These are phyloP conservation scores for Pleurotus salmoneostramineus DNA, from an alignment of 768 basidiomycete species.

Conservation along the genomic window DNA sequence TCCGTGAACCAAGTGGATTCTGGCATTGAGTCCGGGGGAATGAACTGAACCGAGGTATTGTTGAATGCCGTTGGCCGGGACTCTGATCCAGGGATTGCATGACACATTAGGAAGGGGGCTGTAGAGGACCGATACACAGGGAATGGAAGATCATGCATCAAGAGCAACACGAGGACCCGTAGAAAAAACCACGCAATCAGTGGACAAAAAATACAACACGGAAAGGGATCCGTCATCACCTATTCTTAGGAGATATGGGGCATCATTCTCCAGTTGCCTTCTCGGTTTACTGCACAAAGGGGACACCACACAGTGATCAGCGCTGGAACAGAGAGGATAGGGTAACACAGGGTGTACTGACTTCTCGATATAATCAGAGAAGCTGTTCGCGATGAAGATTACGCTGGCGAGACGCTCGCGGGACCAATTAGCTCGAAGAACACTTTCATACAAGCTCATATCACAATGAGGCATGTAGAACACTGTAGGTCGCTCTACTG, in stretches of 20 bases:
- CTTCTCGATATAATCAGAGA: slow-evolving; percentile 68
- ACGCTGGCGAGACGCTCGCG: slow-evolving; percentile 38
- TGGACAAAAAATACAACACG: neutral
- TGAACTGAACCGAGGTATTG: slow-evolving; percentile 57
- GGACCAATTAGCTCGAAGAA: slow-evolving; percentile 62
- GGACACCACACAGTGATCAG: slow-evolving; percentile 9
- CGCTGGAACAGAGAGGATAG: neutral
- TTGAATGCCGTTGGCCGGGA: slow-evolving; percentile 64
- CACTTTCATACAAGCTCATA: slow-evolving; percentile 61
- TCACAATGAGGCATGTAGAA: slow-evolving; percentile 83
- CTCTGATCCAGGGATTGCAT: slow-evolving; percentile 44
- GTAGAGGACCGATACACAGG: slow-evolving; percentile 10
- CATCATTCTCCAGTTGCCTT: slow-evolving; percentile 43
- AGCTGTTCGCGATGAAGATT: slow-evolving; percentile 61
- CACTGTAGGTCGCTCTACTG: slow-evolving; percentile 45
- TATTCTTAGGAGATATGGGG: slow-evolving; percentile 49
- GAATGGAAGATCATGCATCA: slow-evolving; percentile 11
- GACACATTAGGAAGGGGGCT: slow-evolving; percentile 48
- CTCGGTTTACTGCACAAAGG: slow-evolving; percentile 41
- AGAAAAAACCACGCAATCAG: neutral
- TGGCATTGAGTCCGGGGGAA: slow-evolving; percentile 11
- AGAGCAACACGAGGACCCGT: slow-evolving; percentile 7
- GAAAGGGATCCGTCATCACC: slow-evolving; percentile 32
- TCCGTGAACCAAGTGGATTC: slow-evolving; percentile 6
- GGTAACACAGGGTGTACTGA: slow-evolving; percentile 22